Conservation (phyloP, 345 rosid species). For the Fremontodendron californicum region DNA sequence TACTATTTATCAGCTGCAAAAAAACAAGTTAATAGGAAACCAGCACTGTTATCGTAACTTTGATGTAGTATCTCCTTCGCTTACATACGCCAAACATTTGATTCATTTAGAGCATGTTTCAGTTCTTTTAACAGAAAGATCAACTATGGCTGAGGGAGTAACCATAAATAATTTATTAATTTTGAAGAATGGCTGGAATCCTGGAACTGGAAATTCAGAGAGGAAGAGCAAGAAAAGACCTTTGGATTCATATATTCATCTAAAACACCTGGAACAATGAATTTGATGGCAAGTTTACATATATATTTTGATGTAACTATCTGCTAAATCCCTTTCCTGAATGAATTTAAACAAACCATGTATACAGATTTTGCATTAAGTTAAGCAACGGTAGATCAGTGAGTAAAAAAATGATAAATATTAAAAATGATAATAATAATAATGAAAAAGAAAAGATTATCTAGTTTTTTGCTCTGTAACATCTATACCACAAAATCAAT, state of each 20-base stretch:
- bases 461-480: conserved; percentile 53
- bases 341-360: not conserved
- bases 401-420: not conserved
- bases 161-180: not conserved
- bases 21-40: not conserved
- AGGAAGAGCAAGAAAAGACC: not conserved
- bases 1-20: not conserved
- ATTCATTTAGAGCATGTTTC: not conserved
- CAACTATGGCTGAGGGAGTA: not conserved
- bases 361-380: not conserved
- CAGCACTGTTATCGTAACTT: not conserved
- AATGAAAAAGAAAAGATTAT: not conserved
- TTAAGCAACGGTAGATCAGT: not conserved
- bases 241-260: not conserved
- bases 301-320: not conserved
- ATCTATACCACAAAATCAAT: conserved; percentile 67
- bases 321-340: not conserved
- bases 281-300: too few species aligned
- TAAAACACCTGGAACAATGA: not conserved
- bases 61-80: not conserved
- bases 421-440: not conserved
- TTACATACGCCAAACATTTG: too few species aligned
- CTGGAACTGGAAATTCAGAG: too few species aligned
- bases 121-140: not conserved
- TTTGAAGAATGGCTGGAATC: not conserved